These are phyloP conservation scores for Apiospora aurea DNA, from an alignment of 2,329 filamentous ascomycete species.

Conservation along the genomic window DNA sequence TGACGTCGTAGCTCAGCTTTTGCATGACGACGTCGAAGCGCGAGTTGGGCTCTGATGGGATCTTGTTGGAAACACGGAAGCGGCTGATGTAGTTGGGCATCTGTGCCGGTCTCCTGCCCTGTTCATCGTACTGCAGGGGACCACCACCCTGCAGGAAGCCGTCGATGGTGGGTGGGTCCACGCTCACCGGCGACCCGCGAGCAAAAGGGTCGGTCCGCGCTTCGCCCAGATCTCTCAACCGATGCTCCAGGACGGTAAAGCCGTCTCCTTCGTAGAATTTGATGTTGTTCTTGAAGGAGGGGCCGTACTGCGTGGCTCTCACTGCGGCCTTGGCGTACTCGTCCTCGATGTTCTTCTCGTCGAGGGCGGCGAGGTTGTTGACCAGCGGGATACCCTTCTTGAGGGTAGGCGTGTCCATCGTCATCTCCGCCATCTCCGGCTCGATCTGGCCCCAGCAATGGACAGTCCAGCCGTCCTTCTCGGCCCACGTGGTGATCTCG, in stretches of 20 bases:
- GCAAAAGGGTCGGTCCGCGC: conserved; percentile 27
- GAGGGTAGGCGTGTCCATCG: conserved; percentile 27
- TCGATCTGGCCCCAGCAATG: conserved; percentile 36
- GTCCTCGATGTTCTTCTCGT: conserved; percentile 24
- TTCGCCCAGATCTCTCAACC: conserved; percentile 34
- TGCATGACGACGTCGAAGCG: conserved; percentile 36
- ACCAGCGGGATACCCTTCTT: no score
- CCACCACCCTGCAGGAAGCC: conserved; percentile 36
- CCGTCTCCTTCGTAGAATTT: conserved; percentile 28
- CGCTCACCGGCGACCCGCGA: conserved; percentile 34
- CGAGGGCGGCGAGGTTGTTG: conserved; percentile 26
- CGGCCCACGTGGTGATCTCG: conserved; percentile 33
- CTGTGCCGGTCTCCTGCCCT: conserved; percentile 33
- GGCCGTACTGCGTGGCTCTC: conserved; percentile 35
- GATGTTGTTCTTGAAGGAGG: conserved; percentile 35
- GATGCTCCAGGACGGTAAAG: conserved; percentile 33
- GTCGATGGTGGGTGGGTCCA: conserved; percentile 40
- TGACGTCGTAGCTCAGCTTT: conserved; percentile 22
- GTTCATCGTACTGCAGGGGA: conserved; percentile 33
- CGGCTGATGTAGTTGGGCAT: conserved; percentile 43
- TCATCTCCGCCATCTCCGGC: conserved; percentile 31
- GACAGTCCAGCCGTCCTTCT: conserved; percentile 33
- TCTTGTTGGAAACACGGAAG: conserved; percentile 40
- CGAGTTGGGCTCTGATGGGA: conserved; percentile 31
- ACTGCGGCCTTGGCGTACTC: conserved; percentile 23